These are phyloP conservation scores for Phytophthora vignae DNA, from an alignment of 352 stramenopile genomes.

Conservation along the genomic window DNA sequence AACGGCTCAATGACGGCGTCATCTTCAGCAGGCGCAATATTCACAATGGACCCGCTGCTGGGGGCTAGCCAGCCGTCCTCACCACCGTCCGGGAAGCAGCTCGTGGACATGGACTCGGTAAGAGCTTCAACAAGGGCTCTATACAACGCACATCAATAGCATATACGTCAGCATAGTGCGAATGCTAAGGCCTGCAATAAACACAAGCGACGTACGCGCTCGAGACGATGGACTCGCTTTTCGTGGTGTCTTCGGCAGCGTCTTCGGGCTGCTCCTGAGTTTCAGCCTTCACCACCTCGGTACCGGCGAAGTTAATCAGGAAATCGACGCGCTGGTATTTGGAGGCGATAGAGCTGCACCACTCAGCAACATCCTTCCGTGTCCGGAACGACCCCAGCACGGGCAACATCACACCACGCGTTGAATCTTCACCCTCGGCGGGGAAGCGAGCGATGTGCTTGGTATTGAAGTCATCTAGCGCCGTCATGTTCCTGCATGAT, in stretches of 20 bases:
- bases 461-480: constrained; percentile 62
- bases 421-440: constrained; percentile 39
- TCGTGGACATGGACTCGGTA: constrained; percentile 35
- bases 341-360: constrained; percentile 57
- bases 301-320: constrained; percentile 67
- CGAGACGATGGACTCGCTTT: constrained; percentile 20
- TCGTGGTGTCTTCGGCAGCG: constrained; percentile 3
- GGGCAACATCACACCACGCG: constrained; percentile 64
- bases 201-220: constrained; percentile 23
- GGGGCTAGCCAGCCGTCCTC: constrained; percentile 27
- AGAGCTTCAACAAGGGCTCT: constrained; percentile 33
- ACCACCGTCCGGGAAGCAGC: constrained; percentile 32
- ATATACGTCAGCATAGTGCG: constrained; percentile 9
- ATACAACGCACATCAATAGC: constrained; percentile 16
- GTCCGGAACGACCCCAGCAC: constrained; percentile 60
- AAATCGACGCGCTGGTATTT: constrained; percentile 76
- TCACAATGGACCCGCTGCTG: constrained; percentile 37
- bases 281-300: constrained; percentile 28
- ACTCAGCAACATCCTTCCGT: constrained; percentile 60
- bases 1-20: constrained; percentile 43
- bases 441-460: constrained; percentile 61
- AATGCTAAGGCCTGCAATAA: not conserved
- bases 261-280: constrained; percentile 8
- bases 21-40: constrained; percentile 26
- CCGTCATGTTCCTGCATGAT: constrained; percentile 43